phyloP scores from a whole-genome alignment of 345 rosid species.

The Aegle marmelos region DNA sequence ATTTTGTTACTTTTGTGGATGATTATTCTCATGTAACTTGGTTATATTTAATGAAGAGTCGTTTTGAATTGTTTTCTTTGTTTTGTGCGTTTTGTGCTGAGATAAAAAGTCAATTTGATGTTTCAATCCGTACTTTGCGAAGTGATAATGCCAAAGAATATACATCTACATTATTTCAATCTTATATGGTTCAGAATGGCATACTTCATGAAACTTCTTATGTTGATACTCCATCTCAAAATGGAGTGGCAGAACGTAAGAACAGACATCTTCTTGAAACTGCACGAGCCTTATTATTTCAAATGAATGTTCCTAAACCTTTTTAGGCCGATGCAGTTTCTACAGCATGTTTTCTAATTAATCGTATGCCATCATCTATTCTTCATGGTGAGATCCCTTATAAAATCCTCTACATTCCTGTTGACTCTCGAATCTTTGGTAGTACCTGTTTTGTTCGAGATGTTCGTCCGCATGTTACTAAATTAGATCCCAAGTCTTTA shows the following conservation, averaged over 20 bases:
- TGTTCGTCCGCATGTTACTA: not conserved
- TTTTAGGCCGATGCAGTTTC: not conserved
- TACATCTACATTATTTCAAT: not conserved
- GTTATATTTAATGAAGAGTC: not conserved
- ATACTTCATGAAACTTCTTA: not conserved
- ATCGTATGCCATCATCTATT: not conserved
- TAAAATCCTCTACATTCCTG: not conserved
- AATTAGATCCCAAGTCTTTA: not conserved
- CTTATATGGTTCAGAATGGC: not conserved
- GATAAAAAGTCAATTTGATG: not conserved
- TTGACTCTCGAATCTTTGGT: not conserved
- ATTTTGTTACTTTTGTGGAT: not conserved
- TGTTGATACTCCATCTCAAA: not conserved
- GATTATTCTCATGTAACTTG: not conserved
- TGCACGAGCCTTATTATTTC: not conserved
- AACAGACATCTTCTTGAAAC: not conserved
- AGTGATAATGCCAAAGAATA: not conserved
- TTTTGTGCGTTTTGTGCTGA: not conserved
- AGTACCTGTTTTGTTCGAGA: not conserved
- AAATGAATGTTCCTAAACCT: not conserved
- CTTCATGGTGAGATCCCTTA: not conserved
- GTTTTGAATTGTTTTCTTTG: not conserved
- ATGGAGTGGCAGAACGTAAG: not conserved
- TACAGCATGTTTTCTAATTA: not conserved
- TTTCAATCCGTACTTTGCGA: rapidly evolving